Conservation (phyloP, 345 rosid species). For the Combretum micranthum region DNA sequence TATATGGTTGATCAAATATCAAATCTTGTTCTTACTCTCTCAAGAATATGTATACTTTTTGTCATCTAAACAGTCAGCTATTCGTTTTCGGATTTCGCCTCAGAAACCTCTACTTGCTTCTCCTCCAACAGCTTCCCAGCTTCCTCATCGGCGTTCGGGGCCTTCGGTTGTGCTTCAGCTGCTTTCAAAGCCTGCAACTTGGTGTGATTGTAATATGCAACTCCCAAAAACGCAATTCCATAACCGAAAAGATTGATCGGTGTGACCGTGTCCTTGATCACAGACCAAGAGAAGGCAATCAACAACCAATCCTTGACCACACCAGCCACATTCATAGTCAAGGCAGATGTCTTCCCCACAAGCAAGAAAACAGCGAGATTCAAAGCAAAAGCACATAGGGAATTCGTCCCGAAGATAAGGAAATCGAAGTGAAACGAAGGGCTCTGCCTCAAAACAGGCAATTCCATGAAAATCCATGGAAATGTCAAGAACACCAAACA, state of each 20-base stretch:
- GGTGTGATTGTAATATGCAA: slow-evolving; percentile 62
- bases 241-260: slow-evolving; percentile 61
- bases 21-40: too few relatives aligned
- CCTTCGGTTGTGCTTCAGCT: slow-evolving; percentile 45
- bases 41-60: too few relatives aligned
- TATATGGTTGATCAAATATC: too few relatives aligned
- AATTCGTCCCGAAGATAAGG: slow-evolving; percentile 38
- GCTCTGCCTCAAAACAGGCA: slow-evolving; percentile 24
- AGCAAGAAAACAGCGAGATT: slow-evolving; percentile 71
- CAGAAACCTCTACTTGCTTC: slow-evolving; percentile 21
- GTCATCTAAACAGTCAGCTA: too few relatives aligned
- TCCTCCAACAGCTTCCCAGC: slow-evolving; percentile 46
- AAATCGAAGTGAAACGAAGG: slow-evolving; percentile 38
- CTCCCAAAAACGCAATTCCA: slow-evolving; percentile 61
- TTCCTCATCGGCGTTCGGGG: slow-evolving; percentile 45
- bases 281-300: slow-evolving; percentile 83
- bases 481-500: slow-evolving; percentile 29
- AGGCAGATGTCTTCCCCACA: slow-evolving; percentile 76
- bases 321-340: slow-evolving; percentile 87
- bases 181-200: slow-evolving; percentile 54
- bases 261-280: slow-evolving; percentile 69
- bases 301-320: slow-evolving; percentile 77
- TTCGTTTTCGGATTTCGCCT: slow-evolving; percentile 6
- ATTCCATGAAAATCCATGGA: slow-evolving; percentile 36
- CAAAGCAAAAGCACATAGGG: slow-evolving; percentile 62